Evolutionary conservation across 2,329 filamentous ascomycete genomes (phyloP).

Genomic region (Aspergillus fijiensis): DNA sequence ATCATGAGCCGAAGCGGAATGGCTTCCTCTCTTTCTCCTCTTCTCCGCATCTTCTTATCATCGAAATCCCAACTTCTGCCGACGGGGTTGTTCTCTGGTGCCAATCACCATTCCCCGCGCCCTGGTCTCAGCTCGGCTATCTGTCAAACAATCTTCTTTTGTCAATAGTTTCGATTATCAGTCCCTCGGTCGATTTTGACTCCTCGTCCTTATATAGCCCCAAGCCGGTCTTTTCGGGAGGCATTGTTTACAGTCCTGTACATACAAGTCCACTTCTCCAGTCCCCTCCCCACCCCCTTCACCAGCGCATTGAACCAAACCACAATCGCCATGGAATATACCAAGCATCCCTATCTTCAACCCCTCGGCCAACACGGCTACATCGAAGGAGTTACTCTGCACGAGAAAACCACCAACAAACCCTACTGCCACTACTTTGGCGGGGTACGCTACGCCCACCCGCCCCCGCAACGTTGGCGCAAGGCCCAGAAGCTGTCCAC

Average conservation of each 20-base stretch:
- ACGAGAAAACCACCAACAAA: conserved; percentile 27
- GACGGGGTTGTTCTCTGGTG: background rate
- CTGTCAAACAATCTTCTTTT: background rate
- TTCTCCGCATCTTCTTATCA: background rate
- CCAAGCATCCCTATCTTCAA: conserved; percentile 22
- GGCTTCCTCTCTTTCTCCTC: background rate
- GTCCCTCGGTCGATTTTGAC: background rate
- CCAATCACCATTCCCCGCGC: background rate
- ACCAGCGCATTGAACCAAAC: no score
- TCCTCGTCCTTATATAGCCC: background rate
- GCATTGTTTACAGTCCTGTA: background rate
- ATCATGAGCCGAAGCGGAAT: background rate
- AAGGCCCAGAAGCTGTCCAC: conserved; percentile 49
- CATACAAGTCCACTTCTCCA: no score
- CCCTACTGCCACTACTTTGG: conserved; percentile 54
- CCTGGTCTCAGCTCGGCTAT: background rate
- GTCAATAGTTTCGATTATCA: background rate
- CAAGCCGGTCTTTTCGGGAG: background rate
- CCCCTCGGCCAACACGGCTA: conserved; percentile 45
- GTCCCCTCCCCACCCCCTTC: no score
- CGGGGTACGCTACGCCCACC: conserved; percentile 56
- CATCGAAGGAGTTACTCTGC: conserved; percentile 51
- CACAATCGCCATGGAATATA: conserved; percentile 25
- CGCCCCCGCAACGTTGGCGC: conserved; percentile 53
- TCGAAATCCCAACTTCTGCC: background rate